A percentile compares a stretch with the other conserved stretches of the same genome.
Evolutionary conservation across 1,139 yeast species (phyloP).

Genomic region (Saccharomyces hybrid): DNA sequence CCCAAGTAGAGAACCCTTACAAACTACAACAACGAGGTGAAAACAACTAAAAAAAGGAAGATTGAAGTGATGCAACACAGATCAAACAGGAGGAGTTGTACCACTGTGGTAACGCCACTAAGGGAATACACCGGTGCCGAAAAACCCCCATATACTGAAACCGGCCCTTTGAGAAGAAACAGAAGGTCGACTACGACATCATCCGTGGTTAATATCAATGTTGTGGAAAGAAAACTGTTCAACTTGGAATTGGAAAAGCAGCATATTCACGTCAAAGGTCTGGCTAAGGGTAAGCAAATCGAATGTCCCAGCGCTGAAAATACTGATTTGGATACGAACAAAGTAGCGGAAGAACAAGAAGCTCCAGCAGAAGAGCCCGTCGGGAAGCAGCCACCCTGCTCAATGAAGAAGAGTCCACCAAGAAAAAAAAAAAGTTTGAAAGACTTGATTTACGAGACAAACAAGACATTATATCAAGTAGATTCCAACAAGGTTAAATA

Average conservation of each 20-base stretch:
- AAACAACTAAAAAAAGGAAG: constrained; percentile 33
- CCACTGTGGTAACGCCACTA: background rate
- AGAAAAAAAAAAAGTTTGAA: constrained; percentile 11
- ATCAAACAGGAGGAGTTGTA: background rate
- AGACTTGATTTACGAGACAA: constrained; percentile 21
- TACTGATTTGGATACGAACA: background rate
- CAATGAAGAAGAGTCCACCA: background rate
- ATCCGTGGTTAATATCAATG: background rate
- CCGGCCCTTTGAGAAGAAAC: background rate
- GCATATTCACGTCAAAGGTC: background rate
- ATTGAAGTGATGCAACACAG: background rate
- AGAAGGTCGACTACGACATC: background rate
- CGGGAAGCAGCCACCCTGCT: background rate
- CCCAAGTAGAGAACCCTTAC: background rate
- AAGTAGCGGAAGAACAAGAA: background rate
- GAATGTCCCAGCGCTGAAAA: background rate
- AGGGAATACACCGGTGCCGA: constrained; percentile 30
- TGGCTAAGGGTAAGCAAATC: background rate
- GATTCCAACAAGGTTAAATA: constrained; percentile 19
- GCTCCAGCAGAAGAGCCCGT: background rate
- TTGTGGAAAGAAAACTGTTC: background rate
- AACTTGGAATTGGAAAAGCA: background rate
- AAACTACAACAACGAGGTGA: constrained; percentile 19
- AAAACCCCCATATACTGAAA: background rate
- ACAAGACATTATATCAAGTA: constrained; percentile 18